phyloP scores from a whole-genome alignment of 2,329 filamentous ascomycete genomes.

The Aspergillus aculeatus region DNA sequence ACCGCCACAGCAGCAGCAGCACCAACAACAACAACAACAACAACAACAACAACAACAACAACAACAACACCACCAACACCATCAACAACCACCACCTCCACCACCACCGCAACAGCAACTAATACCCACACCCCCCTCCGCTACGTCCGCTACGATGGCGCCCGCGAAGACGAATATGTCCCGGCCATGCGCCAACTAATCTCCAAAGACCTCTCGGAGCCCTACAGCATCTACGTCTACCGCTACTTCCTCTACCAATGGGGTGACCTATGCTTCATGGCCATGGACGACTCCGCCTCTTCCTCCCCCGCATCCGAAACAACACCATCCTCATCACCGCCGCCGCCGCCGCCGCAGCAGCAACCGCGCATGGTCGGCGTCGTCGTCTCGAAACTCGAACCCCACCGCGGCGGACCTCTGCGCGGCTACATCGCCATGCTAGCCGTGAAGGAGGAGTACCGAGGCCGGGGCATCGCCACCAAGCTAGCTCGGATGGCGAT shows the following conservation, averaged over 20 bases:
- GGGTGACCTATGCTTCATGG: slow-evolving; percentile 94
- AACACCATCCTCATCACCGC: too few species aligned
- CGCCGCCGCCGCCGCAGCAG: too few species aligned
- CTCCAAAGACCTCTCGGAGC: slow-evolving; percentile 93
- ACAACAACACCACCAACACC: not conserved
- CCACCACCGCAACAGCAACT: slow-evolving; percentile 28
- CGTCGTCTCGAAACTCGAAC: slow-evolving; percentile 90
- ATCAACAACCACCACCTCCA: slow-evolving; percentile 8
- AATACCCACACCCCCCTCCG: slow-evolving; percentile 40
- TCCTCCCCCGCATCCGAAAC: slow-evolving; percentile 7
- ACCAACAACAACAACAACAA: not conserved
- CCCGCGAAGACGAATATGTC: slow-evolving; percentile 66
- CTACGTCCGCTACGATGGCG: slow-evolving; percentile 60
- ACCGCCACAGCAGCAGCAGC: not conserved
- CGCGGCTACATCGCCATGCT: slow-evolving; percentile 98
- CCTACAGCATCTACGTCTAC: slow-evolving; percentile 99
- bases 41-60: slow-evolving; percentile 5
- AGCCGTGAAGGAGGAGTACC: slow-evolving; percentile 76
- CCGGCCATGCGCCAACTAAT: slow-evolving; percentile 88
- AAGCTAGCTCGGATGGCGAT: slow-evolving; percentile 86
- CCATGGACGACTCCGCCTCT: slow-evolving; percentile 48
- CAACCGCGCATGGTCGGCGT: slow-evolving; percentile 68
- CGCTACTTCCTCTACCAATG: slow-evolving; percentile 98
- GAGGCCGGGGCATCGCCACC: slow-evolving; percentile 84
- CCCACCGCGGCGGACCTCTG: slow-evolving; percentile 79